Evolutionary conservation across 1,139 yeast species (phyloP), one percentile per base, ranked within the genome.

Genomic region (Suhomyces bokatorum): DNA sequence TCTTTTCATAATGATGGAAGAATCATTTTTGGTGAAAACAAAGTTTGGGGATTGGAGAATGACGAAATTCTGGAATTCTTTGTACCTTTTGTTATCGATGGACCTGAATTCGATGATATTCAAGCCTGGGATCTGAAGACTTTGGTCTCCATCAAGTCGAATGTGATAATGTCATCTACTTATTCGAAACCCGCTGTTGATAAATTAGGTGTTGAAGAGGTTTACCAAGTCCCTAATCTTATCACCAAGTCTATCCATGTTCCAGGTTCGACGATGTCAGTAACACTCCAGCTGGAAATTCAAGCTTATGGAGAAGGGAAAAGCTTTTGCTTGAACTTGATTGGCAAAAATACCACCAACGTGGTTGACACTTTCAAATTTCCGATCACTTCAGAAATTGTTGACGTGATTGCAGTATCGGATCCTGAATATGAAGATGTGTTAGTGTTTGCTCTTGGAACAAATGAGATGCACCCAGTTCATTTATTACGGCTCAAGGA

Each of bases 271-370:
- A 51, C 3, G 42, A 20, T 48, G 13, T 46, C 60, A 1, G 44
- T 66, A 4, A 41, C 57, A 2, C 40, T 66, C 6, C 55, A 58
- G 22, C 53, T 55, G 37, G 54, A 49, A 27, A 51, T 49, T 13
- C 46, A 54, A 31, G 35, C 48, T 31, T 58, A 54, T 17, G 57
- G 57, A 15, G 44, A 54, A n/a, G 52, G 29, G 2, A 26, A 57
- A 32, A 45, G 40, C 28, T 51, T 59, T 6, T 51, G 45, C 31
- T 37, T 66, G 16, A 56, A 55, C 27, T 45, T 66, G 31, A 43
- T 63, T 8, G 53, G 59, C 33, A 40, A 40, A 9, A 31, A 32
- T 1, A 42, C 43, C 4, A 54, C 61, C 62, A 39, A 42, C 8
- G 36, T 43, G 7, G 22, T 60, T 1, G 37, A 52, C 32, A 41